Conservation (phyloP, 2,329 filamentous ascomycete genomes). For the Fulvia fulva region DNA sequence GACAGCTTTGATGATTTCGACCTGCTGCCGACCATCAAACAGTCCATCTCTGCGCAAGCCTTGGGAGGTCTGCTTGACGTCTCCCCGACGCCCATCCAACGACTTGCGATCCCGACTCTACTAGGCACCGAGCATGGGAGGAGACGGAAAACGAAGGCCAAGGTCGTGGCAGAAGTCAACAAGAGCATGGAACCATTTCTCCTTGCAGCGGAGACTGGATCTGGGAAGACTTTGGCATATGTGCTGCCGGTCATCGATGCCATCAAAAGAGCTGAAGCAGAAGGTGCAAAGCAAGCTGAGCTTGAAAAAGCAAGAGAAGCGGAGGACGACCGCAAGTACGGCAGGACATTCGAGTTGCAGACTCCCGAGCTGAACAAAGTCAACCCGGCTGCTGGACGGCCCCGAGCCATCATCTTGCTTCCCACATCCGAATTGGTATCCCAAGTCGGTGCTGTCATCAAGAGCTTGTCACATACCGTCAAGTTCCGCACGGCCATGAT, state of each 20-base stretch:
- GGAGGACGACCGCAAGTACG: slow-evolving; percentile 27
- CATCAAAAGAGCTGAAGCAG: slow-evolving; percentile 66
- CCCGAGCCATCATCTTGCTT: slow-evolving; percentile 79
- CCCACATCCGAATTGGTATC: slow-evolving; percentile 88
- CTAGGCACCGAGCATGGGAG: slow-evolving; percentile 54
- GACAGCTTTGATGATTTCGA: slow-evolving; percentile 79
- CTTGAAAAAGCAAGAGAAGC: slow-evolving; percentile 24
- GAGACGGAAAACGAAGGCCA: slow-evolving; percentile 24
- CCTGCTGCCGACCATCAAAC: slow-evolving; percentile 66
- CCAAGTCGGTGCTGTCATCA: slow-evolving; percentile 78
- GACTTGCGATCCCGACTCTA: slow-evolving; percentile 79
- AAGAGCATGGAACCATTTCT: slow-evolving; percentile 62
- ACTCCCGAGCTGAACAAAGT: slow-evolving; percentile 55
- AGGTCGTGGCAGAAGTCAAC: slow-evolving; percentile 31
- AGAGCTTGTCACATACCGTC: slow-evolving; percentile 74
- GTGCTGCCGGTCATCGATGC: slow-evolving; percentile 79
- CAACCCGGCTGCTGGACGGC: slow-evolving; percentile 71
- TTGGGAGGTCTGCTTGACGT: slow-evolving; percentile 71
- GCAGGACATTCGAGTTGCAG: slow-evolving; percentile 53
- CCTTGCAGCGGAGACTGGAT: slow-evolving; percentile 91
- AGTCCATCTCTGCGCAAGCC: slow-evolving; percentile 68
- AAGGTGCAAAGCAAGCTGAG: slow-evolving; percentile 47
- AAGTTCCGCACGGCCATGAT: slow-evolving; percentile 85
- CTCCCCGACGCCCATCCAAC: slow-evolving; percentile 82
- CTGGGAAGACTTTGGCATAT: slow-evolving; percentile 94